Evolutionary conservation across 2,329 filamentous ascomycete genomes (phyloP).

Genomic region (Teratosphaeriaceae sp.): DNA sequence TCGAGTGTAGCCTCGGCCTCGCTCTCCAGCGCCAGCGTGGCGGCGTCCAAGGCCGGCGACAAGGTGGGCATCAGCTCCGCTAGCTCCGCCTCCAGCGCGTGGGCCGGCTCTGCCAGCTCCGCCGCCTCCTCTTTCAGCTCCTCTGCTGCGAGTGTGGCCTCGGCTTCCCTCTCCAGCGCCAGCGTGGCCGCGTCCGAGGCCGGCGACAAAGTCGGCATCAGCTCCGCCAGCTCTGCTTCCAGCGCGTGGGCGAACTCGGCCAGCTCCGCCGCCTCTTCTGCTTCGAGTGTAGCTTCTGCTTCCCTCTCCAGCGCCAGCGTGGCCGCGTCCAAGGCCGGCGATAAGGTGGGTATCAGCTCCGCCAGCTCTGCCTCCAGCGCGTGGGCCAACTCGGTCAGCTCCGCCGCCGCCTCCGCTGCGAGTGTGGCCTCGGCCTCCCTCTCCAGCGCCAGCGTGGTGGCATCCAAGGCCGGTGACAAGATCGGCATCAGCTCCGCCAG

Average conservation of each 20-base stretch:
- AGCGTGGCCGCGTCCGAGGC: conserved; percentile 66
- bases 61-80: conserved; percentile 33
- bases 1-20: too few relatives aligned
- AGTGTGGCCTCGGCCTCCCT: too few relatives aligned
- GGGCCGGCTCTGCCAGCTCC: too few relatives aligned
- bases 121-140: too few relatives aligned
- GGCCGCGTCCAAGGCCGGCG: conserved; percentile 22
- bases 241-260: too few relatives aligned
- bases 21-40: conserved; percentile 72
- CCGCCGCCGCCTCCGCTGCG: not conserved
- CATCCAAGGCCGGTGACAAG: conserved; percentile 25
- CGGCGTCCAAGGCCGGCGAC: too few relatives aligned
- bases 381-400: too few relatives aligned
- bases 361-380: conserved; percentile 8
- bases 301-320: conserved; percentile 19
- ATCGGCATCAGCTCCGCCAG: conserved; percentile 15
- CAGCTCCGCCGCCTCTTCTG: conserved; percentile 20
- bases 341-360: conserved; percentile 21
- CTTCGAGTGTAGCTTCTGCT: conserved; percentile 18
- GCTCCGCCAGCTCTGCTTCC: conserved; percentile 27
- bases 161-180: conserved; percentile 73
- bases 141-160: too few relatives aligned
- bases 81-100: conserved; percentile 21
- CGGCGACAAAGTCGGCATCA: conserved; percentile 50
- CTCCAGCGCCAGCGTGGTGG: conserved; percentile 17